phyloP scores from a whole-genome alignment of 495 filamentous ascomycete species.

The Tuber calosporum region DNA sequence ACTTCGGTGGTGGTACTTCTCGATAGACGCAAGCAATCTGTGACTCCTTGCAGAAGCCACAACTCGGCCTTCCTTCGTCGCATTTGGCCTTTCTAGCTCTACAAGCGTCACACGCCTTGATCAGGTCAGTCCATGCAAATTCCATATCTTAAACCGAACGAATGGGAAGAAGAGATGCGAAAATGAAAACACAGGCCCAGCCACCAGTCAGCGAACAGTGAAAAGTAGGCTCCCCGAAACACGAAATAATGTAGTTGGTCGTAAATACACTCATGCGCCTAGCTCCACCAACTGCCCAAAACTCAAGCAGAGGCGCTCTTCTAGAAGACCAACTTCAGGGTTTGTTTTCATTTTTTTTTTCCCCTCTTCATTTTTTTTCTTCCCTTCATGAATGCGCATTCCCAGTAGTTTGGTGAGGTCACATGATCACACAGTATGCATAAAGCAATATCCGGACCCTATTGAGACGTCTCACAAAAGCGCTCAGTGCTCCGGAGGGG shows the following conservation, averaged over 20 bases:
- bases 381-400: neutral
- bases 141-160: neutral
- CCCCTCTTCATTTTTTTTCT: no score
- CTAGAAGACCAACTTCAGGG: neutral
- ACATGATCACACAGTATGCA: neutral
- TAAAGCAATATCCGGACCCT: neutral
- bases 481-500: neutral
- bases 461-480: conserved; percentile 1
- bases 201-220: neutral
- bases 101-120: conserved; percentile 56
- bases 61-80: conserved; percentile 55
- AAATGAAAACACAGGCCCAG: neutral
- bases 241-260: neutral
- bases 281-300: conserved; percentile 7
- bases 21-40: conserved; percentile 53
- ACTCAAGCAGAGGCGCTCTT: neutral
- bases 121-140: neutral
- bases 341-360: neutral
- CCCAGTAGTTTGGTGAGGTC: neutral
- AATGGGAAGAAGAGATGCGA: neutral
- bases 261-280: neutral
- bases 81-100: conserved; percentile 59
- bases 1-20: conserved; percentile 57
- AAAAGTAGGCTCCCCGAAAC: neutral
- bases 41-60: conserved; percentile 56